Evolutionary conservation across 2,329 filamentous ascomycete species (phyloP), one percentile per base, ranked within the genome.

Genomic region (Xylaria sp.): DNA sequence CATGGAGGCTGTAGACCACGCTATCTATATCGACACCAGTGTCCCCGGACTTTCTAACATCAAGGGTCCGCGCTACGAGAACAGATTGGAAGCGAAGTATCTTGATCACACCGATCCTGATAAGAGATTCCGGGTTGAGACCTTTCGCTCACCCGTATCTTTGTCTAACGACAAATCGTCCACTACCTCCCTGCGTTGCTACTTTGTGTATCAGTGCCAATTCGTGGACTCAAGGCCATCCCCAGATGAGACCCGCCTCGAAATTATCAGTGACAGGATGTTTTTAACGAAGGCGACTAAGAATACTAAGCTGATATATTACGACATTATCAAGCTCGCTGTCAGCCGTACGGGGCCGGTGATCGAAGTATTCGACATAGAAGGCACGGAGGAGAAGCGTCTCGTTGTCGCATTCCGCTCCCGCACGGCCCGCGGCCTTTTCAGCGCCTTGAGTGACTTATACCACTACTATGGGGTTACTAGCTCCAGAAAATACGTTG

Each of bases 401-500:
- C 85, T 99, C 69, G 94, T 99, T 65, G 88, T 99, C 75, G 96
- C 94, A 54, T 98, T 98, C 86, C 94, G 95, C 75, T 93, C 95
- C 74, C 91, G 94, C 72, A 97, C 95, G 21, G 96, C 96, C 35
- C 87, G 93, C 75, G 96, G 96, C 71, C 85, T 99, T 76, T 99
- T 99, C 87, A 97, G 94, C 75, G 94, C 96, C 32, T 84, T 99
- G 75, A 97, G 93, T 72, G 94, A 98, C 80, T 86, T 99, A 44
- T 99, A 99, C 84, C 96, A 99, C 84, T 98, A 98, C 88, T 99
- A 99, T 78, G 95, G 96, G 51, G 88, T 98, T 70, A 99, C 96
- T 1, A 97, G 93, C 77, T 96, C 96, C 32, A 89, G 96, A 75
- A 99, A 99, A 84, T 99, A 99, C 78, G 92, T 99, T 57, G 93